Percentiles rank a stretch among this genome's conserved stretches.
These are phyloP conservation scores for Heliosperma pusillum DNA, from an alignment of 148 eudicot species.

Conservation along the genomic window DNA sequence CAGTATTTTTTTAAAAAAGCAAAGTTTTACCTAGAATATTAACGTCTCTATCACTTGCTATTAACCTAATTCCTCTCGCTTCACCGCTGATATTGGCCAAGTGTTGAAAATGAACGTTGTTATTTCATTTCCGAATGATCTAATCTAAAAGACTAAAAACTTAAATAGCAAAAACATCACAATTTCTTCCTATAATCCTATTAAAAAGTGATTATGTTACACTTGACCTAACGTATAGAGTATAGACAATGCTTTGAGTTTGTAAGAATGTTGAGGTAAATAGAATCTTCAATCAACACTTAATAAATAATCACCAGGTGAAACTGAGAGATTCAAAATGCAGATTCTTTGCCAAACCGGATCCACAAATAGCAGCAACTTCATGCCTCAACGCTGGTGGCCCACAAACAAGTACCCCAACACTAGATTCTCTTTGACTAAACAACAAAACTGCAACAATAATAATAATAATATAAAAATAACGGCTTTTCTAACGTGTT, in stretches of 20 bases:
- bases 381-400: constrained; percentile 66
- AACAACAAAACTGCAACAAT: constrained; percentile 47
- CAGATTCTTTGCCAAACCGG: constrained; percentile 59
- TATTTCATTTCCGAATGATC: no score
- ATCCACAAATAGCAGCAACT: constrained; percentile 71
- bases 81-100: no score
- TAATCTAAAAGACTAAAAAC: no score
- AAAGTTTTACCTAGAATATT: no score
- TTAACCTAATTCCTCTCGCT: no score
- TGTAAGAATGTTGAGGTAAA: neutral
- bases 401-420: constrained; percentile 73
- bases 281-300: neutral
- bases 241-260: neutral
- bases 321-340: constrained; percentile 89
- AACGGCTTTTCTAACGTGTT: no score
- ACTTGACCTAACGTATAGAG: no score
- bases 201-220: neutral
- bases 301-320: constrained; percentile 51
- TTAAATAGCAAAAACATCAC: no score
- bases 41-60: no score
- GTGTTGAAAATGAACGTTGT: no score
- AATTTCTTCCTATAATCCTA: neutral
- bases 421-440: constrained; percentile 51
- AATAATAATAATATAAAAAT: constrained; percentile 12
- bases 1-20: no score